phyloP scores from a whole-genome alignment of 2,329 filamentous ascomycete genomes.

The Chrysoporthe austroafricana region DNA sequence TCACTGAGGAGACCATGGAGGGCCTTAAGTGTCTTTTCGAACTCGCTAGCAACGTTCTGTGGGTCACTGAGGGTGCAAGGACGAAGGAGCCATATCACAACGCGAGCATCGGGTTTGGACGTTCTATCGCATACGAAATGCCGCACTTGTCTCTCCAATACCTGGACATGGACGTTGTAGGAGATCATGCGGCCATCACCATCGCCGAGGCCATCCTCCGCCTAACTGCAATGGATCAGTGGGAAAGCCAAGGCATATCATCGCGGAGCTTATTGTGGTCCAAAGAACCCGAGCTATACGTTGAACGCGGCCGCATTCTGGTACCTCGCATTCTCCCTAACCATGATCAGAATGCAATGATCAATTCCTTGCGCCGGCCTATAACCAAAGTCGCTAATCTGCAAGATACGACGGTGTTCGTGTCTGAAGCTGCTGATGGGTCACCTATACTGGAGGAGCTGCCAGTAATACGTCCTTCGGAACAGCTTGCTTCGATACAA shows the following conservation, averaged over 20 bases:
- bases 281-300: slow-evolving; percentile 36
- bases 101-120: slow-evolving; percentile 33
- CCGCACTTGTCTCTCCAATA: slow-evolving; percentile 31
- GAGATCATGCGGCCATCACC: slow-evolving; percentile 14
- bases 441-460: neutral
- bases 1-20: slow-evolving; percentile 26
- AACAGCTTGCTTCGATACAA: neutral
- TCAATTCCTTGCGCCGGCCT: slow-evolving; percentile 30
- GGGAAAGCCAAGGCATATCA: neutral
- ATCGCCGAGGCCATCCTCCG: slow-evolving; percentile 27
- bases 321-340: slow-evolving; percentile 35
- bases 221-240: neutral
- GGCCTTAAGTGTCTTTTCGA: slow-evolving; percentile 31
- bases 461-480: neutral
- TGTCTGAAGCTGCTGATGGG: neutral
- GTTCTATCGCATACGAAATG: slow-evolving; percentile 29
- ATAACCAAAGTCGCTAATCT: slow-evolving; percentile 22
- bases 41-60: slow-evolving; percentile 30
- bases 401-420: neutral
- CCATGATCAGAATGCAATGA: slow-evolving; percentile 28
- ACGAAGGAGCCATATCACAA: slow-evolving; percentile 32
- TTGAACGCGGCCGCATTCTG: slow-evolving; percentile 33
- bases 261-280: neutral
- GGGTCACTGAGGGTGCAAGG: slow-evolving; percentile 33
- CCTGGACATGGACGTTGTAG: slow-evolving; percentile 30